These are phyloP conservation scores for Phytophthora pseudosyringae DNA, from an alignment of 352 stramenopile species.

Conservation along the genomic window DNA sequence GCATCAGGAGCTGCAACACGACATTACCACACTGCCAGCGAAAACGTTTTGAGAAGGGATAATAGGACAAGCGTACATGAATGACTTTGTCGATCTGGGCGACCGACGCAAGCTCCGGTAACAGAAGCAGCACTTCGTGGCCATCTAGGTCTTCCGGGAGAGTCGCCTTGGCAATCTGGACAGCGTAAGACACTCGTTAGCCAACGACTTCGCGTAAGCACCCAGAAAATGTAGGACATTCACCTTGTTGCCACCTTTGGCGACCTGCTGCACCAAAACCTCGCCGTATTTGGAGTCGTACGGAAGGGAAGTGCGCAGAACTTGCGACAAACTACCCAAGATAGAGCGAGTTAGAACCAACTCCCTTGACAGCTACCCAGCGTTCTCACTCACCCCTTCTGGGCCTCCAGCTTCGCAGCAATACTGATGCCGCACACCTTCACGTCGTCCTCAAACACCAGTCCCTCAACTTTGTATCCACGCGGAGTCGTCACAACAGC, in stretches of 20 bases:
- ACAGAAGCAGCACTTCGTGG: conserved; percentile 72
- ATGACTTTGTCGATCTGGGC: conserved; percentile 78
- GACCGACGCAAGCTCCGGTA: conserved; percentile 67
- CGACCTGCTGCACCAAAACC: conserved; percentile 56
- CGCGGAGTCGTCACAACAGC: conserved; percentile 77
- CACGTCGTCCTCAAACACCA: conserved; percentile 80
- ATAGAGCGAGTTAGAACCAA: conserved; percentile 8
- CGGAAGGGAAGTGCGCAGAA: conserved; percentile 64
- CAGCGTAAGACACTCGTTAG: conserved; percentile 6
- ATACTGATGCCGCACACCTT: conserved; percentile 81
- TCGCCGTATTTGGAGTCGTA: conserved; percentile 73
- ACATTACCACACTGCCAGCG: conserved; percentile 4
- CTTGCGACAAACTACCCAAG: conserved; percentile 46
- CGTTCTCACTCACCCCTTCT: conserved; percentile 45
- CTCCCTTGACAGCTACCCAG: not conserved
- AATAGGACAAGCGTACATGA: conserved; percentile 47
- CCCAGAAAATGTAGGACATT: not conserved
- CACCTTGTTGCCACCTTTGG: conserved; percentile 58
- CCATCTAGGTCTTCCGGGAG: conserved; percentile 73
- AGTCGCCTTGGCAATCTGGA: conserved; percentile 49
- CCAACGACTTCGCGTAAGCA: not conserved
- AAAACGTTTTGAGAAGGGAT: not conserved
- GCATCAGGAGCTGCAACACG: conserved; percentile 61
- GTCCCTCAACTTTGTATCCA: conserved; percentile 73
- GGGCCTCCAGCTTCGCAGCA: conserved; percentile 49